Conservation (phyloP, 176 grass and related monocot species). For the Poa pratensis region DNA sequence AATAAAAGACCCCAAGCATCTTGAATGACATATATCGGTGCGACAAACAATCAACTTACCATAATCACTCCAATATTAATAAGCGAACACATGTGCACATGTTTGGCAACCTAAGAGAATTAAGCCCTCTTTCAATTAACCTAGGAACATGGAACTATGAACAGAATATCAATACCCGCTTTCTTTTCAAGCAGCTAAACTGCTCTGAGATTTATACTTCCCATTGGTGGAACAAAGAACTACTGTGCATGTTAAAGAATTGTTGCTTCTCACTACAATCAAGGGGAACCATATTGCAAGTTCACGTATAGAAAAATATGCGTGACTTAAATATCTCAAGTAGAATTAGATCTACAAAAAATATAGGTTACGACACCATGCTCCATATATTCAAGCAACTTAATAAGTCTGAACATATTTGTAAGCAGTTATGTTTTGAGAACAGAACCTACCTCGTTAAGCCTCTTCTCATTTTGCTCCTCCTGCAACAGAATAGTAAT, state of each 20-base stretch:
- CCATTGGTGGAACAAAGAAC: slow-evolving; percentile 1
- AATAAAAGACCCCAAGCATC: background rate
- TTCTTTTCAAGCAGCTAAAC: slow-evolving; percentile 21
- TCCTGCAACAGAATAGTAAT: slow-evolving; percentile 55
- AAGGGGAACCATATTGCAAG: background rate
- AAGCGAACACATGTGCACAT: background rate
- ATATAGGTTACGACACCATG: slow-evolving; percentile 16
- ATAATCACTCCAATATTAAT: background rate
- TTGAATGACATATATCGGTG: background rate
- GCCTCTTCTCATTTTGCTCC: slow-evolving; percentile 60
- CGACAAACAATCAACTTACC: background rate
- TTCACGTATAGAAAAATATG: background rate
- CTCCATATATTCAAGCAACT: background rate
- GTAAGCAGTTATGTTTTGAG: background rate
- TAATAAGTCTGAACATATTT: slow-evolving; percentile 17
- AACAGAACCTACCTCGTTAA: slow-evolving; percentile 68
- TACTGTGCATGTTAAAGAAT: background rate
- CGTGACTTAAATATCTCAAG: background rate
- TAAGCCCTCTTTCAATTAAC: background rate
- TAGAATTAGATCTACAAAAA: background rate
- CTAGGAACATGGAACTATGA: background rate
- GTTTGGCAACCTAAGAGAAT: slow-evolving; percentile 5
- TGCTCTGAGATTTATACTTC: background rate
- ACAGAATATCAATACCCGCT: background rate
- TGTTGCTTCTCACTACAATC: background rate